Base-by-base conservation (phyloP, 768 basidiomycete species). In the Mycena leptocephala region DNA sequence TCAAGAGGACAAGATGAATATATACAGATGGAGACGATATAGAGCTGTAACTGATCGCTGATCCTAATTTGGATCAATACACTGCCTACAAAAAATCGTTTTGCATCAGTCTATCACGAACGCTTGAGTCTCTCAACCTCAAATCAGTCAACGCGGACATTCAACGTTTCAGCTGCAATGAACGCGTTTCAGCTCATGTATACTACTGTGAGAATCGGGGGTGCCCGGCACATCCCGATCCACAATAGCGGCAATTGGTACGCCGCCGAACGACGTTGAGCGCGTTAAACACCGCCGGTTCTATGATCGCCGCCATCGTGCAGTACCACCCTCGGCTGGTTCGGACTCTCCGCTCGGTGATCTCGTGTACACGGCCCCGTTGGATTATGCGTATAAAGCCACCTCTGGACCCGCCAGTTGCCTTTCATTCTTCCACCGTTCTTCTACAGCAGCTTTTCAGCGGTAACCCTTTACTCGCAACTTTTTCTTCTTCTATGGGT, bases 401-500 rank as follows among this genome's bases (percentile, higher is more conserved):
- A n/a, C 61, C 51, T 56, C 46, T 41, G 33, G 26, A 53, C 30
- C 39, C 41, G 59, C 22, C 59, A 37, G 61, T 46, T 63, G 32
- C 64, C 28, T 16, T 76, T 61, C 68, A 72, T 32, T 62, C 30
- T n/a, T n/a, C n/a, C n/a, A n/a, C 33, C 24, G 32, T 48, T 72
- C 72, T 28, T 46, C 28, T n/a, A n/a, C n/a, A n/a, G n/a, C n/a
- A n/a, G n/a, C n/a, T n/a, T n/a, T n/a, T n/a, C n/a, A n/a, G n/a
- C n/a, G n/a, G n/a, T n/a, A n/a, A n/a, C n/a, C n/a, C n/a, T n/a
- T n/a, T n/a, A n/a, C n/a, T n/a, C n/a, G n/a, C n/a, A n/a, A n/a
- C n/a, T n/a, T n/a, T n/a, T 33, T 48, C 39, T 3, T 43, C 58
- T 48, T 14, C 26, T 43, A 88, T 88, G 87, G 79, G 81, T 39